A percentile compares a stretch with the other conserved stretches of the same genome.
phyloP scores from a whole-genome alignment of 306 rosid species.

The Vicia faba region DNA sequence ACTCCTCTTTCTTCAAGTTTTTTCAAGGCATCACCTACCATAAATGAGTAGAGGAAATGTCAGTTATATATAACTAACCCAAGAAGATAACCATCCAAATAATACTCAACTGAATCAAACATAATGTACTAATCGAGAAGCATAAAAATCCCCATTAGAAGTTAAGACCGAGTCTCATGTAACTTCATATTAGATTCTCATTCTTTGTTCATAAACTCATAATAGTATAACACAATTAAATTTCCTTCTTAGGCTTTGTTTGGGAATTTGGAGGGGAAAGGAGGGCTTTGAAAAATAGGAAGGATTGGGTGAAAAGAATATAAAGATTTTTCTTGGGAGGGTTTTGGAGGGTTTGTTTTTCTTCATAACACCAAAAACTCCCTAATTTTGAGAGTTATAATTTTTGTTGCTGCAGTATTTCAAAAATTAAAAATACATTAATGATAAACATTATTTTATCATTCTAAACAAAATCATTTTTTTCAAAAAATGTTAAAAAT shows the following conservation, averaged over 20 bases:
- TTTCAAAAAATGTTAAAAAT: too few relatives aligned
- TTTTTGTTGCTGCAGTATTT: too few relatives aligned
- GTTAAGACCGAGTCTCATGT: background rate
- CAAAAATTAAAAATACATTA: too few relatives aligned
- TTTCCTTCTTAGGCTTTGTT: background rate
- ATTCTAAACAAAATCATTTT: too few relatives aligned
- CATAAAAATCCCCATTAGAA: conserved; percentile 20
- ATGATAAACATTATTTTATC: too few relatives aligned
- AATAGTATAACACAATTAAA: conserved; percentile 12
- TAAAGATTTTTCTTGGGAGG: too few relatives aligned
- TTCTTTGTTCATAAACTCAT: conserved; percentile 3
- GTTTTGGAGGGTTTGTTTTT: too few relatives aligned
- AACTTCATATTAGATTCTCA: conserved; percentile 1
- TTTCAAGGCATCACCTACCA: conserved; percentile 83
- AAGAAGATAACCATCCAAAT: conserved; percentile 20
- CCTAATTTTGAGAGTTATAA: too few relatives aligned
- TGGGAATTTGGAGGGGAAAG: too few relatives aligned
- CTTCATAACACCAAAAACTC: too few relatives aligned
- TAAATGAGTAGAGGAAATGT: conserved; percentile 31
- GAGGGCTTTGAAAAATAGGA: too few relatives aligned
- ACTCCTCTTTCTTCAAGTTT: conserved; percentile 97
- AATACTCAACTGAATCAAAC: conserved; percentile 31
- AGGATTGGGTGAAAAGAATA: too few relatives aligned
- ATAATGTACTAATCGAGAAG: background rate
- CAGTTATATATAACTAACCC: conserved; percentile 5